Conservation (phyloP, 108 stramenopile species). For the Fragilaria radians region DNA sequence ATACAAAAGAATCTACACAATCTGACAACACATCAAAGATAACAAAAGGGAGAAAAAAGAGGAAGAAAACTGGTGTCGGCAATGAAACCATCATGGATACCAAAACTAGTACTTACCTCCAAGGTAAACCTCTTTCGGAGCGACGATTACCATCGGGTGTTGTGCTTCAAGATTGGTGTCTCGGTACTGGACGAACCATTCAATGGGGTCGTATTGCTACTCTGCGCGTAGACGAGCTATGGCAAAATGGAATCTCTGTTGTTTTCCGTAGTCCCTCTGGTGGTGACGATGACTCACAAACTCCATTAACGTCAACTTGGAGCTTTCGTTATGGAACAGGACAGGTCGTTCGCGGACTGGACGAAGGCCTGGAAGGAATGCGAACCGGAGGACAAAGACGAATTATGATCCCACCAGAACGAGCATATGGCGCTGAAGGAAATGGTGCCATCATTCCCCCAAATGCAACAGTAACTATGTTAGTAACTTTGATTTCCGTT, state of each 20-base stretch:
- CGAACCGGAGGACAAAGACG: slow-evolving; percentile 40
- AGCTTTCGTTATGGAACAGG: slow-evolving; percentile 47
- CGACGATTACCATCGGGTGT: slow-evolving; percentile 36
- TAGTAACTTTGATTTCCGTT: neutral
- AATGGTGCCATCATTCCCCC: slow-evolving; percentile 3
- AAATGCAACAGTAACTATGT: neutral
- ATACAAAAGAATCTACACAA: too few relatives aligned
- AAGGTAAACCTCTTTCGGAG: too few relatives aligned
- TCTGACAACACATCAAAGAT: too few relatives aligned
- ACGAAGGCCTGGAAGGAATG: slow-evolving; percentile 57
- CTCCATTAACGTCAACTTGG: slow-evolving; percentile 22
- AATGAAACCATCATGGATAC: too few relatives aligned
- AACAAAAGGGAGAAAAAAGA: too few relatives aligned
- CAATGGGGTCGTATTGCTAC: slow-evolving; percentile 32
- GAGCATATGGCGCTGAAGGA: slow-evolving; percentile 26
- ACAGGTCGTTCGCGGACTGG: slow-evolving; percentile 47
- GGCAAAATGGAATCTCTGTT: slow-evolving; percentile 35
- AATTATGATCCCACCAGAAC: slow-evolving; percentile 38
- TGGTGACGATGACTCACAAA: too few relatives aligned
- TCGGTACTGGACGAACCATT: slow-evolving; percentile 37
- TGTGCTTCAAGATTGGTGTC: slow-evolving; percentile 28
- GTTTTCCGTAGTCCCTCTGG: slow-evolving; percentile 21
- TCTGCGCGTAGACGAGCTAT: slow-evolving; percentile 34
- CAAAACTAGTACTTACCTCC: too few relatives aligned
- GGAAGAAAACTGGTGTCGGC: too few relatives aligned